These are phyloP conservation scores for Metarhizium rileyi DNA, from an alignment of 2,329 filamentous ascomycete species.

Conservation along the genomic window DNA sequence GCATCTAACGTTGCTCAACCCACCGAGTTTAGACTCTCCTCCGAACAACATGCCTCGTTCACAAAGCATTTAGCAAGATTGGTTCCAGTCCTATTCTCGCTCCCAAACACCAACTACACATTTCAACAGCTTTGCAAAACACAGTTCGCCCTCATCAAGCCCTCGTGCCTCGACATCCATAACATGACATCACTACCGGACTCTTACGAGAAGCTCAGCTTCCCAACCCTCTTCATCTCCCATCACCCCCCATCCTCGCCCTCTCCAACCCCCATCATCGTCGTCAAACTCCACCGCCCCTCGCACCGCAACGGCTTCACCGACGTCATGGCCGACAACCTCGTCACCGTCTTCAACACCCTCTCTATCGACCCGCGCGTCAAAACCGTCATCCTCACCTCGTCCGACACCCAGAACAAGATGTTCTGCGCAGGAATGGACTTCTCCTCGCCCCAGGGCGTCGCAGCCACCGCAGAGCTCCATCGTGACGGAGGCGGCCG, in stretches of 20 bases:
- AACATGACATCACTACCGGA: slow-evolving; percentile 14
- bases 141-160: background rate
- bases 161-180: no score
- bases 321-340: slow-evolving; percentile 49
- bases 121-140: no score
- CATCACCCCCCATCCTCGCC: slow-evolving; percentile 41
- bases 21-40: background rate
- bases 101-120: no score
- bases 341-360: slow-evolving; percentile 42
- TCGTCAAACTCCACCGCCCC: slow-evolving; percentile 56
- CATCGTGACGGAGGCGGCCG: slow-evolving; percentile 44
- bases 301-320: slow-evolving; percentile 62
- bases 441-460: slow-evolving; percentile 28
- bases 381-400: slow-evolving; percentile 44
- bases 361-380: slow-evolving; percentile 46
- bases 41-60: no score
- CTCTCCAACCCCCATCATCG: slow-evolving; percentile 49
- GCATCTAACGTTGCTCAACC: no score
- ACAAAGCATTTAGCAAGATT: no score
- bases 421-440: slow-evolving; percentile 53
- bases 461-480: slow-evolving; percentile 16
- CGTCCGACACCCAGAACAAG: slow-evolving; percentile 34
- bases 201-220: slow-evolving; percentile 30
- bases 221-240: slow-evolving; percentile 35
- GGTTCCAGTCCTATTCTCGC: no score